Conservation (phyloP, 164 flowering plant genomes). For the Chimonanthus praecox region DNA sequence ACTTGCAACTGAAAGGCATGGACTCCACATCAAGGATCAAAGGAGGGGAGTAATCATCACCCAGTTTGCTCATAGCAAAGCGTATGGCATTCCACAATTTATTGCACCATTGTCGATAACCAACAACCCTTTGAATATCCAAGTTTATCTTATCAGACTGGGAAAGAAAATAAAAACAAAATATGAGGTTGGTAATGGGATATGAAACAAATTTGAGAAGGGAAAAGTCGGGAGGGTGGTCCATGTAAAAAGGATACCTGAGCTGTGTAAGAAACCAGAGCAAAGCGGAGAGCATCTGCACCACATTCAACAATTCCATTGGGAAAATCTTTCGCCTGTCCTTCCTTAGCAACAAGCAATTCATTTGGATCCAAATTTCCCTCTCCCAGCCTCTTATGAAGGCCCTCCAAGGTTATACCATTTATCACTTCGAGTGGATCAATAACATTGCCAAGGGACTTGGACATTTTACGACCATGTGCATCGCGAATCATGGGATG, state of each 20-base stretch:
- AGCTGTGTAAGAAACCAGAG: slow-evolving; percentile 84
- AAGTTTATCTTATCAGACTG: slow-evolving; percentile 96
- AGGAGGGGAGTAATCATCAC: slow-evolving; percentile 65
- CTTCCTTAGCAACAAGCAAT: slow-evolving; percentile 58
- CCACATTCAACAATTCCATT: slow-evolving; percentile 91
- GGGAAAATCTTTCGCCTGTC: slow-evolving; percentile 80
- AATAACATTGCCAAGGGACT: slow-evolving; percentile 95
- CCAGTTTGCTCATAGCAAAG: slow-evolving; percentile 88
- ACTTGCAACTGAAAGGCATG: slow-evolving; percentile 79
- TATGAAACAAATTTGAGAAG: not conserved
- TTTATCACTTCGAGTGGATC: slow-evolving; percentile 95
- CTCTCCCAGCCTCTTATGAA: slow-evolving; percentile 79
- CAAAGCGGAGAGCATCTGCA: slow-evolving; percentile 90
- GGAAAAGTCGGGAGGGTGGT: not conserved
- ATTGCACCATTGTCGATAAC: slow-evolving; percentile 99
- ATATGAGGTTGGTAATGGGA: not conserved
- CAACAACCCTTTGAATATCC: slow-evolving; percentile 92
- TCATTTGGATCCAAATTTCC: slow-evolving; percentile 79
- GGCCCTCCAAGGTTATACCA: slow-evolving; percentile 77
- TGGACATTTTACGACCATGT: slow-evolving; percentile 99
- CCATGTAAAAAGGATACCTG: slow-evolving; percentile 47
- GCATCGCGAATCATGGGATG: slow-evolving; percentile 99
- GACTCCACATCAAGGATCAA: slow-evolving; percentile 22
- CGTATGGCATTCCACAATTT: slow-evolving; percentile 91
- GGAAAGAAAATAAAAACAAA: slow-evolving; percentile 10